Base-by-base conservation (phyloP, 352 stramenopile species). In the Globisporangium paddicum region DNA sequence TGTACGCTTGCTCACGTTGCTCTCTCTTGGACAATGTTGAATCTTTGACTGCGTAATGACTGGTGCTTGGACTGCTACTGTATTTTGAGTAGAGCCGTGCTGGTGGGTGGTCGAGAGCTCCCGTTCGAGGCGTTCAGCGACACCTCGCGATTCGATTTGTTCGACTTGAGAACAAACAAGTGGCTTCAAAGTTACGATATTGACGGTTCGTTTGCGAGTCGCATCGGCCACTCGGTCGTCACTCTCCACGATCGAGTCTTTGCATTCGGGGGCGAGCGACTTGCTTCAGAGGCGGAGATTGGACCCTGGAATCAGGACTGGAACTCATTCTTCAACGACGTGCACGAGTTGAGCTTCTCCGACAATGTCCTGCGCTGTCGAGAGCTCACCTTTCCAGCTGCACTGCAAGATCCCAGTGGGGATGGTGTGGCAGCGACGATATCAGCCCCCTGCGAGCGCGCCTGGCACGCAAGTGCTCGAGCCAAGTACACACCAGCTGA, bases 111-210 rank as follows among this genome's bases (percentile, higher is more conserved):
- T 18, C 70, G 71, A 23, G 77, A 86, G 42, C 61, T 73, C 3
- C 62, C 66, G 16, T 63, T 68, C 3, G 73, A 79, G 50, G 18
- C 42, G 48, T 40, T 64, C 38, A 7, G 62, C 21, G 53, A 70
- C 40, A 30, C 48, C 21, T 55, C 77, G 52, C 63, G 77, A 3
- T 47, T 89, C 7, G 77, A 88, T 51, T 55, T 93, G 9, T 93
- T 91, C 50, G 81, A 90, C 34, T 41, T 86, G 25, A 42, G 19
- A 5, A 69, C 63, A 0, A 42, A 73, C n/a, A 68, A 63, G 34
- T 90, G 79, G 78, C 46, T 90, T 32, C 68, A 62, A n/a, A 64
- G 60, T 44, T 86, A 83, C 40, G 81, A 91, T 62, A 68, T 89
- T 5, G 62, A 80, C 18, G 81, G 81, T 11, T 64, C 68, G 2